These are phyloP conservation scores for Pseudohalonectria lignicola DNA, from an alignment of 2,329 filamentous ascomycete genomes.

Conservation along the genomic window DNA sequence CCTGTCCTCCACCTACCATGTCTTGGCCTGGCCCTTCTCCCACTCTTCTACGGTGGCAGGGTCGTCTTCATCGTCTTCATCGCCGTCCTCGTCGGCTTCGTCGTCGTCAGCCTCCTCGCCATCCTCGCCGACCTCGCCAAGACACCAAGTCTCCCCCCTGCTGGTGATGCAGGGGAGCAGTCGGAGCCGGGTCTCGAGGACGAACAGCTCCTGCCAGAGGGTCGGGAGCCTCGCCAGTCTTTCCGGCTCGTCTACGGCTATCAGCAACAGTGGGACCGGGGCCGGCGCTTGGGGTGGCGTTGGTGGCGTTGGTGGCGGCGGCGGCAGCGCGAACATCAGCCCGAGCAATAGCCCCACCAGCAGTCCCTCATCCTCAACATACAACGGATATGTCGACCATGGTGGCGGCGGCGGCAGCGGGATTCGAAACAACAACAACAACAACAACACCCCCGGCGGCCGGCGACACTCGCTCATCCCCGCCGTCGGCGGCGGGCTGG, in stretches of 20 bases:
- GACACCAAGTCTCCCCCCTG: not conserved
- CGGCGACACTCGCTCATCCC: not conserved
- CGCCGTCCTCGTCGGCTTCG: too few relatives aligned
- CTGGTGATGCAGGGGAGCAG: slow-evolving; percentile 1
- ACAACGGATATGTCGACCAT: too few relatives aligned
- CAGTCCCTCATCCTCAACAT: too few relatives aligned
- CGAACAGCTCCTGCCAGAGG: not conserved
- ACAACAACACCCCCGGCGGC: not conserved
- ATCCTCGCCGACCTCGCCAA: not conserved
- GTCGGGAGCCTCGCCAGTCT: not conserved
- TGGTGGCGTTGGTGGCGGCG: not conserved
- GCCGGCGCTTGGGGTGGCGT: not conserved
- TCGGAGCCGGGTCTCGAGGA: not conserved
- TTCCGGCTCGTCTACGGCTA: not conserved
- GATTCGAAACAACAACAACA: not conserved
- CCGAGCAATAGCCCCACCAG: not conserved
- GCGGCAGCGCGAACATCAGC: not conserved
- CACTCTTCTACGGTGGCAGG: not conserved
- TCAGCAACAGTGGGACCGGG: not conserved
- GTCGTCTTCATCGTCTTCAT: too few relatives aligned
- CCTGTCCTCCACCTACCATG: not conserved
- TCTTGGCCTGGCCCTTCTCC: slow-evolving; percentile 1
- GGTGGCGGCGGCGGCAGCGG: not conserved
- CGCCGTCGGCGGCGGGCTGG: not conserved
- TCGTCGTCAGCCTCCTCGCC: too few relatives aligned